Conservation (phyloP, 2,329 filamentous ascomycete genomes). For the Ophiobolus disseminans region DNA sequence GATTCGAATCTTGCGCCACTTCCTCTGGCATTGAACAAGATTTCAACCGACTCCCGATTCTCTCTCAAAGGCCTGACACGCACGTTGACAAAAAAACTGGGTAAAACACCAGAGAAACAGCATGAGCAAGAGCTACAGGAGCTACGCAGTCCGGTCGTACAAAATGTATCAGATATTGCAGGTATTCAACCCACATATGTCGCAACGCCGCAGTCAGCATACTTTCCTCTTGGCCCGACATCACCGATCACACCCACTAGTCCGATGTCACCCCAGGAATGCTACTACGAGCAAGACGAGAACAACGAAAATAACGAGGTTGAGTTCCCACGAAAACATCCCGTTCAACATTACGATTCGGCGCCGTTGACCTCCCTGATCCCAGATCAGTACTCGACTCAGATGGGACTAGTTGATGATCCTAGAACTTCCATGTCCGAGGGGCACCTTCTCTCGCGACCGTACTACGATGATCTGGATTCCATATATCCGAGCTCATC, state of each 20-base stretch:
- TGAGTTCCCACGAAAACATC: conserved; percentile 8
- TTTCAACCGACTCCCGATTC: conserved; percentile 35
- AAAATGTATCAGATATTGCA: conserved; percentile 15
- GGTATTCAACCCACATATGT: conserved; percentile 28
- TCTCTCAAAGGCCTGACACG: conserved; percentile 42
- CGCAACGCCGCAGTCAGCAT: conserved; percentile 20
- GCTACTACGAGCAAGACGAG: conserved; percentile 5
- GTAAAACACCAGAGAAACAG: conserved; percentile 16
- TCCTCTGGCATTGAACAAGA: conserved; percentile 24
- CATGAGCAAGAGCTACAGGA: conserved; percentile 35
- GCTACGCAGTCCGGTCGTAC: conserved; percentile 16
- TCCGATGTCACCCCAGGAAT: conserved; percentile 8
- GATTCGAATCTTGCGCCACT: conserved; percentile 30
- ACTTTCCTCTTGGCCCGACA: conserved; percentile 24
- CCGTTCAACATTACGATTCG: conserved; percentile 8
- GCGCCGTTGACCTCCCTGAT: conserved; percentile 38
- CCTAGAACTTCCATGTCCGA: conserved; percentile 16
- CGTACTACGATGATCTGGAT: conserved; percentile 40
- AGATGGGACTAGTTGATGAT: conserved; percentile 23
- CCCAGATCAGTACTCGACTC: conserved; percentile 34
- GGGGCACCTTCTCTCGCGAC: conserved; percentile 12
- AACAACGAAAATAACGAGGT: conserved; percentile 10
- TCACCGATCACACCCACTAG: conserved; percentile 27
- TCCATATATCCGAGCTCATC: conserved; percentile 43
- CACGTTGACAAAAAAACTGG: conserved; percentile 35